phyloP scores from a whole-genome alignment of 345 rosid species.

The Moricandia moricandioides region DNA sequence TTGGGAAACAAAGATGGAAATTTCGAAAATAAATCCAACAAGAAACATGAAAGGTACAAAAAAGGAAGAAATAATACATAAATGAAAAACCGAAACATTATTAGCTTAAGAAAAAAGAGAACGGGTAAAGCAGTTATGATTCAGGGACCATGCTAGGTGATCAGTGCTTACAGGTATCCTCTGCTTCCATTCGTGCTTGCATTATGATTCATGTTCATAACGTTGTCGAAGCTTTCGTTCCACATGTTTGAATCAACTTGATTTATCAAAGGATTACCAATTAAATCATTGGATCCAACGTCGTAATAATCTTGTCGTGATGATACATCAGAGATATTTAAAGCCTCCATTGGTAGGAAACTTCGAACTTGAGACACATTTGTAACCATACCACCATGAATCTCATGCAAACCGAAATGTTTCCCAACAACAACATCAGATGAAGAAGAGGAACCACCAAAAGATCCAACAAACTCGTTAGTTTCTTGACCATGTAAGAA shows the following conservation, averaged over 20 bases:
- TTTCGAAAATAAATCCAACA: background rate
- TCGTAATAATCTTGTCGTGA: background rate
- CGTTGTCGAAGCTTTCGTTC: conserved; percentile 5
- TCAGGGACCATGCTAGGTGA: background rate
- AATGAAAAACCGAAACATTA: background rate
- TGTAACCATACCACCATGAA: background rate
- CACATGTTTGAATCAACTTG: background rate
- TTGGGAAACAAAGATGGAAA: background rate
- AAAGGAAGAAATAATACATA: background rate
- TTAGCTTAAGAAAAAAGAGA: background rate
- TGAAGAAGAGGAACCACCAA: background rate
- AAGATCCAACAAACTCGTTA: conserved; percentile 6
- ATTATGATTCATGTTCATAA: background rate
- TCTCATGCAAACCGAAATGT: background rate
- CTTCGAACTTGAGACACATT: background rate
- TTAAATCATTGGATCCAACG: conserved; percentile 13
- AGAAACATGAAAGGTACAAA: background rate
- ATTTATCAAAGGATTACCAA: conserved; percentile 14
- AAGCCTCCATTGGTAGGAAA: background rate
- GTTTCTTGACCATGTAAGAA: conserved; percentile 7
- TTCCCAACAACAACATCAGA: background rate
- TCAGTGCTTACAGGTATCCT: background rate
- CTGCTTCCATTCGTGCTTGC: background rate
- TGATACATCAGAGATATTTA: background rate
- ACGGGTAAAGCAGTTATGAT: background rate